Evolutionary conservation across 2,329 filamentous ascomycete species (phyloP), one percentile per base, ranked within the genome.

Genomic region (Colletotrichum tanaceti): DNA sequence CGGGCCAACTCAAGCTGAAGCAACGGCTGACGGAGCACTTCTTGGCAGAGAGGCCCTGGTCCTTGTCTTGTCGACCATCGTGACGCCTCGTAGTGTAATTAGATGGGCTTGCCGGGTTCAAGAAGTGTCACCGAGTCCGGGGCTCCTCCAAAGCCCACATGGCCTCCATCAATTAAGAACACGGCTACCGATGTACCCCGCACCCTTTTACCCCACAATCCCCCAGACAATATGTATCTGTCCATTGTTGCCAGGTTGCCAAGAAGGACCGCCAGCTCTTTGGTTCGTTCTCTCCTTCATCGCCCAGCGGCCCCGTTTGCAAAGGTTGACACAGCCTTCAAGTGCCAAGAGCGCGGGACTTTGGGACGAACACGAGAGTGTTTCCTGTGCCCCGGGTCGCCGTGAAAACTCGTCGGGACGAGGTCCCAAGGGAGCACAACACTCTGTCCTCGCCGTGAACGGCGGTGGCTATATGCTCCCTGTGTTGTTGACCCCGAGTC

Each of bases 321-420:
- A 28, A 50, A 50, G 35, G 50, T 22, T 28, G 28, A 20, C 43
- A 55, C 58, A 66, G 50, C 63, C 50, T 50, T 49, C 22, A 35
- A 50, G 38, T 41, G 58, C 58, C 58, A 67, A 67, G 64, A 52
- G n/a, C 38, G 20, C 38, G 38, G 20, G 49, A 39, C 22, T 63
- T 62, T 49, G 50, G 58, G n/a, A 66, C 63, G 58, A 66, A 66
- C n/a, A 63, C 58, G 47, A 63, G 43, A n/a, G 49, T 24, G 58
- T 39, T 55, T 62, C 24, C 41, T 61, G 41, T 41, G 63, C 35
- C 28, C 11, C n/a, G n/a, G 47, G 35, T 22, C 9, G 20, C 20
- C 35, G 16, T 43, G n/a, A 38, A 5, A 24, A 62, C 6, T 32
- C 35, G 49, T n/a, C n/a, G n/a, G 47, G 49, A 54, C 38, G 43